phyloP scores from a whole-genome alignment of 805 yeast genomes.

The Candida michaelii region DNA sequence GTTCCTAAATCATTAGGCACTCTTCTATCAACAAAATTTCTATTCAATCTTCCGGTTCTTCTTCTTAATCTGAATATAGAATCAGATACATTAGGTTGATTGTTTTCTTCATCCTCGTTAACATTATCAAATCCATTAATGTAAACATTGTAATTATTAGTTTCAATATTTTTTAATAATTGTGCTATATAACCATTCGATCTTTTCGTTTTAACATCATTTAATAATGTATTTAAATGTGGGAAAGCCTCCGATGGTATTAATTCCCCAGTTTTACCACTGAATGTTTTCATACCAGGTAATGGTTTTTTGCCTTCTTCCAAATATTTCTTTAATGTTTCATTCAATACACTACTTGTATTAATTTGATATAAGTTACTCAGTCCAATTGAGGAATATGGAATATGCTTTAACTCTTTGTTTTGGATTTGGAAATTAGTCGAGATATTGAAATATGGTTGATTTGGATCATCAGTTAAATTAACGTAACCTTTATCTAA shows the following conservation, averaged over 20 bases:
- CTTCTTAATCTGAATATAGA: slow-evolving; percentile 65
- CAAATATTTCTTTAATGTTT: slow-evolving; percentile 37
- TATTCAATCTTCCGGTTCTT: slow-evolving; percentile 71
- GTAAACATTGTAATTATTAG: slow-evolving; percentile 40
- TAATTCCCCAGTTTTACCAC: slow-evolving; percentile 52
- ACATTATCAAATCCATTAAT: slow-evolving; percentile 32
- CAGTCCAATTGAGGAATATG: slow-evolving; percentile 74
- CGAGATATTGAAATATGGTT: slow-evolving; percentile 74
- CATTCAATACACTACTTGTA: slow-evolving; percentile 53
- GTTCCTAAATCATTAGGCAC: slow-evolving; percentile 43
- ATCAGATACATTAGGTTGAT: slow-evolving; percentile 40
- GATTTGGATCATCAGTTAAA: slow-evolving; percentile 80
- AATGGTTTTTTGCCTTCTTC: slow-evolving; percentile 48
- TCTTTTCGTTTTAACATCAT: slow-evolving; percentile 23
- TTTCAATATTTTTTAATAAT: slow-evolving; percentile 38
- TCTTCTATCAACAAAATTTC: slow-evolving; percentile 73
- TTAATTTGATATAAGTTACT: slow-evolving; percentile 65
- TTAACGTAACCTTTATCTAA: slow-evolving; percentile 79
- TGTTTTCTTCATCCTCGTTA: slow-evolving; percentile 9
- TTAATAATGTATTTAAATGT: slow-evolving; percentile 42
- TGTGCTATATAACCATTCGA: slow-evolving; percentile 38
- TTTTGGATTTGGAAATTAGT: slow-evolving; percentile 45
- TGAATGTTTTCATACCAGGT: slow-evolving; percentile 45
- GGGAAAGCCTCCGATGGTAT: slow-evolving; percentile 49
- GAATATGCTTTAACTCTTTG: slow-evolving; percentile 62